Conservation (phyloP, 108 stramenopile genomes). For the Skeletonema grethae region DNA sequence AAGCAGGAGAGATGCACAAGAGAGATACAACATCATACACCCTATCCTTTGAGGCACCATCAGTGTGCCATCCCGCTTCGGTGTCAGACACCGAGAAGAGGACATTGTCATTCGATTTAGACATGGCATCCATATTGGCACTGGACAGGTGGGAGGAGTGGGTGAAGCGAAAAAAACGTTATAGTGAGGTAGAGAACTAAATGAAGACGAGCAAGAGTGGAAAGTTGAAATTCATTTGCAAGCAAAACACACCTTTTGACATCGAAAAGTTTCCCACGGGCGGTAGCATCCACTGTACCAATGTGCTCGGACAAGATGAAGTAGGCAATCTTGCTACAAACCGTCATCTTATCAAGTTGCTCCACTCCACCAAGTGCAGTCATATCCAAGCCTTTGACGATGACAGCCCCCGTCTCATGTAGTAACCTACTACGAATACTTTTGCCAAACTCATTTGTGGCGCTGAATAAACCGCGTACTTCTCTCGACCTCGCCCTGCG, state of each 20-base stretch:
- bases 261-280: slow-evolving; percentile 16
- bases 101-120: slow-evolving; percentile 13
- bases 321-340: slow-evolving; percentile 14
- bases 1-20: slow-evolving; percentile 18
- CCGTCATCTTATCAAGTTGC: no score
- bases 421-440: background rate
- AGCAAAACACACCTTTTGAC: background rate
- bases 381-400: slow-evolving; percentile 4
- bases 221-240: no score
- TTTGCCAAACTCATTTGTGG: slow-evolving; percentile 1
- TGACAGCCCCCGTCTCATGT: slow-evolving; percentile 1
- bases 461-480: no score
- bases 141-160: no score
- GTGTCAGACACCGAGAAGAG: slow-evolving; percentile 24
- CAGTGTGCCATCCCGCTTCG: slow-evolving; percentile 27
- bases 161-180: no score
- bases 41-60: slow-evolving; percentile 26
- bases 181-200: no score
- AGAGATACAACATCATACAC: slow-evolving; percentile 21
- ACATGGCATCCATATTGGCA: no score
- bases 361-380: background rate
- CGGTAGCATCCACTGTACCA: slow-evolving; percentile 16
- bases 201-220: no score
- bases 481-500: no score
- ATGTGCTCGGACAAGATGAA: slow-evolving; percentile 8